These are phyloP conservation scores for Phytophthora sp. DNA, from an alignment of 352 stramenopile genomes.

Conservation along the genomic window DNA sequence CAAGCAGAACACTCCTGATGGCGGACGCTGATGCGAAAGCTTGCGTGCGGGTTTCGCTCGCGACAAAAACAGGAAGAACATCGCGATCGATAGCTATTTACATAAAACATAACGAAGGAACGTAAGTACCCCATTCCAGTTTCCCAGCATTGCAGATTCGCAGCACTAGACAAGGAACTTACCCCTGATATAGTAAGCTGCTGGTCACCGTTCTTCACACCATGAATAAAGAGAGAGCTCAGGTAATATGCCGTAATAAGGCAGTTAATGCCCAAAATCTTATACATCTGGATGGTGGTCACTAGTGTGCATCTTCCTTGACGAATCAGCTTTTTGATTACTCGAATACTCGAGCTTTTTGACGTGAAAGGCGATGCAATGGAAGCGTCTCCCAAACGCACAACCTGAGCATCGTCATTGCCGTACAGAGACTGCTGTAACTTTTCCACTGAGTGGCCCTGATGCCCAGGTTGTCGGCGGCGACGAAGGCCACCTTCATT, in stretches of 20 bases:
- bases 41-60: conserved; percentile 94
- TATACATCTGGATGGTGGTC: conserved; percentile 99
- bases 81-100: conserved; percentile 72
- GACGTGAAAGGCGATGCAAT: conserved; percentile 99
- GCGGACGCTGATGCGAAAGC: conserved; percentile 93
- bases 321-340: conserved; percentile 95
- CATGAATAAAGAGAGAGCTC: conserved; percentile 97
- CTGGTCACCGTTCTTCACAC: conserved; percentile 98
- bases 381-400: conserved; percentile 98
- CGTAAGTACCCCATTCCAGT: conserved; percentile 47
- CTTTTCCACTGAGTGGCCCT: conserved; percentile 47
- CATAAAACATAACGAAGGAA: conserved; percentile 38
- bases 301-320: conserved; percentile 98
- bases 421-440: conserved; percentile 82
- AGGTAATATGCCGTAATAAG: conserved; percentile 98
- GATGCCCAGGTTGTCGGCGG: conserved; percentile 68
- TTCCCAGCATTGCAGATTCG: conserved; percentile 90
- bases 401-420: conserved; percentile 92
- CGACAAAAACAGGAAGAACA: conserved; percentile 57
- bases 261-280: conserved; percentile 99
- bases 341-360: conserved; percentile 90
- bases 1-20: conserved; percentile 95
- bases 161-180: conserved; percentile 5
- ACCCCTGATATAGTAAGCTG: conserved; percentile 84
- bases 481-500: conserved; percentile 47